Conservation (phyloP, 495 filamentous ascomycete genomes). For the Podospora didyma region DNA sequence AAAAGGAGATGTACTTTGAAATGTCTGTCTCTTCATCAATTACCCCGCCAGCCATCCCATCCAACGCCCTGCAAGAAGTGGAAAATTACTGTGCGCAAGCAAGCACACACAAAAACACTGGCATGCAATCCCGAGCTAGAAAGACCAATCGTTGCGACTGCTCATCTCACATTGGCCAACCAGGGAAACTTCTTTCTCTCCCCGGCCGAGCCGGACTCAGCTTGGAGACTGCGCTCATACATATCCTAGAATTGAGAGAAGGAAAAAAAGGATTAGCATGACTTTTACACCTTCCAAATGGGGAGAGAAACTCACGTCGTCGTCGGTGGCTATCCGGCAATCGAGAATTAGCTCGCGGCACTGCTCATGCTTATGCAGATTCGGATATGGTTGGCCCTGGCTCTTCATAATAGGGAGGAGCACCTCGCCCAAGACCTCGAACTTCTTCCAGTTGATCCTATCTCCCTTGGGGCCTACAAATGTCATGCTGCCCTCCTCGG, state of each 20-base stretch:
- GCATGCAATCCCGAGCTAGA: too few relatives aligned
- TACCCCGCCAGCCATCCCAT: too few relatives aligned
- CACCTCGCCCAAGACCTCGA: constrained; percentile 92
- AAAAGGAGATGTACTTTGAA: too few relatives aligned
- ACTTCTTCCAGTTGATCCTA: constrained; percentile 96
- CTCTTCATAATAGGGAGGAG: constrained; percentile 85
- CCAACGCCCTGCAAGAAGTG: too few relatives aligned
- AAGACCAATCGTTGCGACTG: background rate
- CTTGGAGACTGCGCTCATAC: constrained; percentile 54
- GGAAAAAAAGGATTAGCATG: background rate
- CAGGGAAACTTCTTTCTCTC: constrained; percentile 58
- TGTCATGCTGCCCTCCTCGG: constrained; percentile 87
- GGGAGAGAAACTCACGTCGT: constrained; percentile 50
- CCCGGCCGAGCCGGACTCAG: constrained; percentile 44
- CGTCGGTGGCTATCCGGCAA: constrained; percentile 51
- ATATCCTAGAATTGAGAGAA: constrained; percentile 43
- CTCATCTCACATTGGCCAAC: constrained; percentile 40
- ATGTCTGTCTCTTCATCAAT: too few relatives aligned
- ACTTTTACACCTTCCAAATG: constrained; percentile 9
- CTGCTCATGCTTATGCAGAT: constrained; percentile 60
- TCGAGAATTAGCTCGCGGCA: constrained; percentile 71
- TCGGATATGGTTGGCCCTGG: constrained; percentile 77
- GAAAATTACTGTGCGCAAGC: too few relatives aligned
- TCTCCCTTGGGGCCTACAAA: constrained; percentile 71
- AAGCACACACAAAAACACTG: too few relatives aligned